These are phyloP conservation scores for Pseudogymnoascus verrucosus DNA, from an alignment of 2,329 filamentous ascomycete genomes.

Conservation along the genomic window DNA sequence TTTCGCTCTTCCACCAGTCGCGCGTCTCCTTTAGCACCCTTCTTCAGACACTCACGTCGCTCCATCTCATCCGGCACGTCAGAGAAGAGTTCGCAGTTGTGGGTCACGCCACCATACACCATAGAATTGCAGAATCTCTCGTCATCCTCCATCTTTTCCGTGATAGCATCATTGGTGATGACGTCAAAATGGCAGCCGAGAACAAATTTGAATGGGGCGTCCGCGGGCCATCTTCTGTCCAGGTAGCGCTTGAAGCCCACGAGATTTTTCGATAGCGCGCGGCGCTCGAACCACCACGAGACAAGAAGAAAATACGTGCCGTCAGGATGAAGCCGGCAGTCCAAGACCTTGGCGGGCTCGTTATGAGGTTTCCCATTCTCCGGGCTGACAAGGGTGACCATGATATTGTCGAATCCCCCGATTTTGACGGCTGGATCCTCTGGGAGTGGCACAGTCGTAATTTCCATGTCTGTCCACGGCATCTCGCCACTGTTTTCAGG, in stretches of 20 bases:
- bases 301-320: neutral
- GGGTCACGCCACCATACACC: neutral
- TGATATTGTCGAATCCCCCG: neutral
- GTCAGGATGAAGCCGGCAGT: neutral
- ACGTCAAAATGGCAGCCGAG: conserved; percentile 4
- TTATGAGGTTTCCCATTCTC: neutral
- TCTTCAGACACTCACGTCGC: neutral
- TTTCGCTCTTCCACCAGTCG: neutral
- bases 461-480: neutral
- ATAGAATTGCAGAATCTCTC: neutral
- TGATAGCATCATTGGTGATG: neutral
- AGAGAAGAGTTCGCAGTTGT: neutral
- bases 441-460: neutral
- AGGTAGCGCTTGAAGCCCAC: conserved; percentile 4
- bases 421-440: neutral
- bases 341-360: neutral
- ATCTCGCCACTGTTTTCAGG: neutral
- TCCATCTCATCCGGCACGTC: neutral
- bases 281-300: conserved; percentile 3
- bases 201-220: neutral
- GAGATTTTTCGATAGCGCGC: neutral
- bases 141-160: neutral
- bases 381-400: neutral
- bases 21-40: neutral
- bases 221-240: neutral